Evolutionary conservation across 352 stramenopile species (phyloP), one percentile per base, ranked within the genome.

Genomic region (Phytophthora multivora): DNA sequence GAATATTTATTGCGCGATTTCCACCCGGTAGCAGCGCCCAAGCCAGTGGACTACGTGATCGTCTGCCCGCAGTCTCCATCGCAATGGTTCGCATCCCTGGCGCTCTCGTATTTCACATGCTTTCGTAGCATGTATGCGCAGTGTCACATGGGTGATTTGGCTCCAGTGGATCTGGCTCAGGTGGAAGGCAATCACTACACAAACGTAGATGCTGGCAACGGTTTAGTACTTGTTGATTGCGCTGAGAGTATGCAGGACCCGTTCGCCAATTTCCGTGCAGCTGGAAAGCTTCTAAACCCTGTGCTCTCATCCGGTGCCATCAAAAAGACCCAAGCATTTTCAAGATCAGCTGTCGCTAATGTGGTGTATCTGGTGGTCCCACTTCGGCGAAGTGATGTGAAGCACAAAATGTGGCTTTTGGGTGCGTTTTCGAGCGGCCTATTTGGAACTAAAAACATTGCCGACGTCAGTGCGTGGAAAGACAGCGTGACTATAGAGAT

Each of bases 1-100:
- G 84, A 91, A 76, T 91, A 84, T 77, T 69, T 79, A 74, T 79
- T 93, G 54, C 84, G 84, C 31, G 69, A 75, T 54, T 72, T 93
- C n/a, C 76, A 90, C 46, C 84, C 84, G 2, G 71, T 91, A 8
- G 71, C 75, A 15, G 71, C 71, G 7, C 68, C 78, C 1, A 93
- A 93, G 59, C 80, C 80, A 21, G 59, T 91, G 25, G 83, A 93
- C 46, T 93, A 90, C 50, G 80, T 79, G 11, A 77, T 93, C 30
- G 71, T 93, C 25, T 93, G 84, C 25, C 84, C 84, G 4, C 74
- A 86, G 3, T 88, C 84, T 55, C 84, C 79, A 2, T 78, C 74
- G 1, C 76, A 93, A 39, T 93, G 84, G 84, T 75, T 93, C 7
- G 84, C 75, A 0, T 86, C 74, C 16, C 59, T 91, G 1, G 79